Base-by-base conservation (phyloP, 164 flowering plant species). In the Aristolochia contorta region DNA sequence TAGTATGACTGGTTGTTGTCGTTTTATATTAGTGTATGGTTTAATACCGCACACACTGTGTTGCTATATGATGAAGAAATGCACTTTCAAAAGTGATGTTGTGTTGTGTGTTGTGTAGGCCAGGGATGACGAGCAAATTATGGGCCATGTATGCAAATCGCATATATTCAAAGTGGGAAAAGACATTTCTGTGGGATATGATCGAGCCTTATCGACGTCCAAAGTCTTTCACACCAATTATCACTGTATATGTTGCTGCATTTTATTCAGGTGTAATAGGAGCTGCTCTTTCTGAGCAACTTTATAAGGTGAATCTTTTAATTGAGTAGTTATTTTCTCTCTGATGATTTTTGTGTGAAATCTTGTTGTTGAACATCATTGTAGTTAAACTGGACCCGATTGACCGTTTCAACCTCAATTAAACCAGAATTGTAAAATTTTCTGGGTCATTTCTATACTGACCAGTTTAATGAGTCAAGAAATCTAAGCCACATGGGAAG, bases 181-280 rank as follows among this genome's bases (percentile, higher is more conserved):
- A 74, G 56, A 81, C 80, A 0, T 32, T 80, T 59, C 72, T 93
- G 0, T 93, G 98, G 98, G 83, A 82, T 62, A 75, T 80, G 86
- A 60, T 88, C 47, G 87, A 86, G 43, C 91, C 87, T 0, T 87
- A 82, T 54, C 58, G 82, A 33, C 79, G 96, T n/a, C 97, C 98
- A 12, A 87, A 86, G 56, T 82, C 86, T 0, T 93, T 90, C 63
- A 86, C 84, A 12, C 89, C 94, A 32, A 72, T 90, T 18, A 82
- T 90, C 59, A 61, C 80, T 1, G 66, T 83, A 51, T 85, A 87
- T 66, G 63, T 80, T 19, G 83, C 82, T 43, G 98, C 90, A 16
- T 90, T 93, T 54, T 93, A 90, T 51, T 82, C 96, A 45, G 97
- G 97, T 20, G 94, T 93, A 58, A 56, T 90, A 64, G 90, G 84